Percentiles rank a stretch among this genome's conserved stretches.
Evolutionary conservation across 2,329 filamentous ascomycete species (phyloP).

Genomic region (Pyrenophora tritici-repentis): DNA sequence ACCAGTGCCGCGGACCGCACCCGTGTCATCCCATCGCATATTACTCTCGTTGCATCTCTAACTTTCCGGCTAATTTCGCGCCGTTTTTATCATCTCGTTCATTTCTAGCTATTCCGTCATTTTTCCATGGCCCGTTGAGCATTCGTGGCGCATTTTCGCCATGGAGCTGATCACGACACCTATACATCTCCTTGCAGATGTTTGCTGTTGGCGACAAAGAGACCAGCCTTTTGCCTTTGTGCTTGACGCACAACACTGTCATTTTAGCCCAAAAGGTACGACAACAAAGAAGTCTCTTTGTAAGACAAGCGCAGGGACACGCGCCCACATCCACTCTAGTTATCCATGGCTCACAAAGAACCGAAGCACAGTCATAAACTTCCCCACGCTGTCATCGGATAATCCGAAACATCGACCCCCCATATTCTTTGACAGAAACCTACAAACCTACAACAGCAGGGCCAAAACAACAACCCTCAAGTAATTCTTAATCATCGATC

Average conservation of each 20-base stretch:
- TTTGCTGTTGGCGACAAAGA: slow-evolving; percentile 27
- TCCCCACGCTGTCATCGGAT: slow-evolving; percentile 1
- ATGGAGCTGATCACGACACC: slow-evolving; percentile 33
- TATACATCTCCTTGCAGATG: slow-evolving; percentile 29
- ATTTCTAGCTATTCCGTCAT: neutral
- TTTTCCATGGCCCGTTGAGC: slow-evolving; percentile 29
- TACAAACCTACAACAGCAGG: slow-evolving; percentile 16
- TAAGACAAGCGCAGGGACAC: neutral
- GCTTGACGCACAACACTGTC: slow-evolving; percentile 6
- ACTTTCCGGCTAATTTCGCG: slow-evolving; percentile 15
- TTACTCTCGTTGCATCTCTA: slow-evolving; percentile 21
- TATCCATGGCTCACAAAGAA: slow-evolving; percentile 4
- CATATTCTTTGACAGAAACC: neutral
- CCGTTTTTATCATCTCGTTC: slow-evolving; percentile 4
- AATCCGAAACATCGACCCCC: neutral
- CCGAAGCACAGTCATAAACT: slow-evolving; percentile 1
- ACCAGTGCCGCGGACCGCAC: slow-evolving; percentile 18
- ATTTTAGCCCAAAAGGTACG: slow-evolving; percentile 4
- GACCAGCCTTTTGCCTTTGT: slow-evolving; percentile 11
- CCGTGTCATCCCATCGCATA: slow-evolving; percentile 23
- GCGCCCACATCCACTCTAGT: neutral
- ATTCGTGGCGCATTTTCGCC: slow-evolving; percentile 29
- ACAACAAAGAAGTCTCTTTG: neutral
- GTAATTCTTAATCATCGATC: slow-evolving; percentile 11
- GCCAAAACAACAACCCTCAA: neutral